phyloP scores from a whole-genome alignment of 1,284 basidiomycete genomes.

The Hymenochaete sp. region DNA sequence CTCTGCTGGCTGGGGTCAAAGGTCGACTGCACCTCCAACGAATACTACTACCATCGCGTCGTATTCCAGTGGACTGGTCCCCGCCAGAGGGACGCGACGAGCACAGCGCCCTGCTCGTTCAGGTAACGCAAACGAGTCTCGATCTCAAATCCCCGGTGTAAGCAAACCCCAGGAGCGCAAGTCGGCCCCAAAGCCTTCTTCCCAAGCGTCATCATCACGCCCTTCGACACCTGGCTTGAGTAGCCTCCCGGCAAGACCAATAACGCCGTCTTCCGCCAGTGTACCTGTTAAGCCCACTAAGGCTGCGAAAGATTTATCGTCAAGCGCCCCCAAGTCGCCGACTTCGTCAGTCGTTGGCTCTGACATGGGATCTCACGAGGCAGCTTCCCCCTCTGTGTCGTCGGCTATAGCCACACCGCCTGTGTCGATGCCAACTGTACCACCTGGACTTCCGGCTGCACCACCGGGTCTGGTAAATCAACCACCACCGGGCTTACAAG shows the following conservation, averaged over 20 bases:
- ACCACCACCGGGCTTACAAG: slow-evolving; percentile 41
- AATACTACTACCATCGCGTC: slow-evolving; percentile 18
- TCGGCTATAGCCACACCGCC: slow-evolving; percentile 27
- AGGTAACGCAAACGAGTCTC: slow-evolving; percentile 4
- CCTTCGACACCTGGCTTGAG: slow-evolving; percentile 46
- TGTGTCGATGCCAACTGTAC: slow-evolving; percentile 35
- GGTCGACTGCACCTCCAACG: slow-evolving; percentile 28
- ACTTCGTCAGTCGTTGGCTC: slow-evolving; percentile 37
- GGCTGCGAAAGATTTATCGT: slow-evolving; percentile 32
- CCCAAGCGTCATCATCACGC: slow-evolving; percentile 53
- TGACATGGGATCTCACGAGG: slow-evolving; percentile 28
- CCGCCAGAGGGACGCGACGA: slow-evolving; percentile 22
- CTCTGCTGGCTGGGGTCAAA: slow-evolving; percentile 76
- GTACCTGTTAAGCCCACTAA: slow-evolving; percentile 5
- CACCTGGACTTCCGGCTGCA: slow-evolving; percentile 49
- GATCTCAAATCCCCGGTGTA: not conserved
- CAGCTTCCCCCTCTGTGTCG: slow-evolving; percentile 22
- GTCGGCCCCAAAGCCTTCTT: slow-evolving; percentile 35
- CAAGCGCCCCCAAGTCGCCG: slow-evolving; percentile 42
- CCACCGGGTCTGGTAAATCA: slow-evolving; percentile 50
- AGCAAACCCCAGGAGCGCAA: slow-evolving; percentile 31
- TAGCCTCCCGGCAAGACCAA: slow-evolving; percentile 34
- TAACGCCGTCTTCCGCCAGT: slow-evolving; percentile 34
- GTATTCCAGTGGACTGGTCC: slow-evolving; percentile 21
- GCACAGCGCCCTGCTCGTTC: slow-evolving; percentile 12